phyloP scores from a whole-genome alignment of 2,329 filamentous ascomycete species.

The Eurotiales sp. region DNA sequence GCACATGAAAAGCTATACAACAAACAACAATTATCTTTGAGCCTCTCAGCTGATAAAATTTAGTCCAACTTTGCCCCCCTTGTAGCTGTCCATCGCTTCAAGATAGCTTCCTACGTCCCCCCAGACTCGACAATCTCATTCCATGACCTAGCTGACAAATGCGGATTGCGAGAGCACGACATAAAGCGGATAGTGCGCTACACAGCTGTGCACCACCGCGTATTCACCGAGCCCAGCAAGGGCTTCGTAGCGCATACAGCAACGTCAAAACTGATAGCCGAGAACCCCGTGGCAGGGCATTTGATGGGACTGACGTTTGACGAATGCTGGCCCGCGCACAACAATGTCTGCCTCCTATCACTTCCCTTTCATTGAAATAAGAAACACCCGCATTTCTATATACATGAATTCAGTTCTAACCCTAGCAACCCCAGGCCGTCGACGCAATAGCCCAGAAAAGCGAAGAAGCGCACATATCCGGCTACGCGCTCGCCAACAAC shows the following conservation, averaged over 20 bases:
- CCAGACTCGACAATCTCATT: constrained; percentile 6
- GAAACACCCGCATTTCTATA: not conserved
- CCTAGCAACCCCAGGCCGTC: too few relatives aligned
- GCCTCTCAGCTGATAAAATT: not conserved
- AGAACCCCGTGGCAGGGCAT: constrained; percentile 3
- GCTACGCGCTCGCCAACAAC: constrained; percentile 14
- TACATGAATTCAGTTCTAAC: too few relatives aligned
- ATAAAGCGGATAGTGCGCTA: constrained; percentile 14
- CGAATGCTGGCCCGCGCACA: constrained; percentile 15
- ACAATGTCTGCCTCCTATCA: not conserved
- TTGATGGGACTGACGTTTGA: constrained; percentile 14
- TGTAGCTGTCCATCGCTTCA: constrained; percentile 15
- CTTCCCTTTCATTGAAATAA: not conserved
- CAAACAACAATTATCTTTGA: too few relatives aligned
- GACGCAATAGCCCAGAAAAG: constrained; percentile 12
- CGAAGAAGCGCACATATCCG: constrained; percentile 8
- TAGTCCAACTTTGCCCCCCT: constrained; percentile 11
- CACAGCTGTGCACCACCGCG: constrained; percentile 12
- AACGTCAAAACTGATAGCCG: constrained; percentile 12
- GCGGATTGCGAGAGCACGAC: constrained; percentile 8
- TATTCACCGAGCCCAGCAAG: constrained; percentile 13
- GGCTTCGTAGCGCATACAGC: constrained; percentile 16
- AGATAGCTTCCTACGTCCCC: constrained; percentile 10
- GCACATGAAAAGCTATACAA: too few relatives aligned
- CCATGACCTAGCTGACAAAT: constrained; percentile 9